A percentile compares a stretch with the other conserved stretches of the same genome.
Conservation (phyloP, 2,329 filamentous ascomycete species). For the Cytospora paraplurivora region DNA sequence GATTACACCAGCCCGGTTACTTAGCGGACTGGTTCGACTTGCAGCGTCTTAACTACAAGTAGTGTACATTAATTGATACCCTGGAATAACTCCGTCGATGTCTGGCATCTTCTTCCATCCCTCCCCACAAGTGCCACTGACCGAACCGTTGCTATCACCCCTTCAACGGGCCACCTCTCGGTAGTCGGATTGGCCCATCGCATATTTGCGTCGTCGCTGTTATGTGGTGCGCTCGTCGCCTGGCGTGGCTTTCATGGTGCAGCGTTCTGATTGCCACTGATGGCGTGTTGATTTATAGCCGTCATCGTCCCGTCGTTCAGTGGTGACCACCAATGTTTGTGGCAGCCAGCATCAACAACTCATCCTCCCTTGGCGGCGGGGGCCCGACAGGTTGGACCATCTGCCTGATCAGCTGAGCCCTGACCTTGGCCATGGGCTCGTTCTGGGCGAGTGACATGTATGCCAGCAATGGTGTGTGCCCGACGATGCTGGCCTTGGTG, state of each 20-base stretch:
- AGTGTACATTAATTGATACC: slow-evolving; percentile 23
- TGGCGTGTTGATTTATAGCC: not conserved
- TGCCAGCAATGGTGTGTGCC: slow-evolving; percentile 82
- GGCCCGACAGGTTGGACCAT: slow-evolving; percentile 66
- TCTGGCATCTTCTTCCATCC: not conserved
- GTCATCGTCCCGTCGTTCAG: not conserved
- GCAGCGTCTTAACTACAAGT: slow-evolving; percentile 14
- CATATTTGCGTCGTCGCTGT: not conserved
- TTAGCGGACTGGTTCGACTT: not conserved
- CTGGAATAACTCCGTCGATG: not conserved
- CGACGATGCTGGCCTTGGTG: slow-evolving; percentile 84
- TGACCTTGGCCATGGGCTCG: slow-evolving; percentile 77
- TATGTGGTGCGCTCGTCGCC: not conserved
- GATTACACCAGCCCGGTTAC: not conserved
- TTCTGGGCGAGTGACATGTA: slow-evolving; percentile 92
- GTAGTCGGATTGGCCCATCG: not conserved
- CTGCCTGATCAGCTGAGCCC: slow-evolving; percentile 79
- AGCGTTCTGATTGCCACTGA: not conserved
- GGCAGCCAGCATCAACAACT: slow-evolving; percentile 31
- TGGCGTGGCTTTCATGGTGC: not conserved
- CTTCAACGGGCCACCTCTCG: not conserved
- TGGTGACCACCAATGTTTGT: not conserved
- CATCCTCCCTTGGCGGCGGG: slow-evolving; percentile 58
- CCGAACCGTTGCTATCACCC: not conserved
- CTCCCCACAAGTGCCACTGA: not conserved